These are phyloP conservation scores for Penicillium lagena DNA, from an alignment of 495 filamentous ascomycete genomes.

Conservation along the genomic window DNA sequence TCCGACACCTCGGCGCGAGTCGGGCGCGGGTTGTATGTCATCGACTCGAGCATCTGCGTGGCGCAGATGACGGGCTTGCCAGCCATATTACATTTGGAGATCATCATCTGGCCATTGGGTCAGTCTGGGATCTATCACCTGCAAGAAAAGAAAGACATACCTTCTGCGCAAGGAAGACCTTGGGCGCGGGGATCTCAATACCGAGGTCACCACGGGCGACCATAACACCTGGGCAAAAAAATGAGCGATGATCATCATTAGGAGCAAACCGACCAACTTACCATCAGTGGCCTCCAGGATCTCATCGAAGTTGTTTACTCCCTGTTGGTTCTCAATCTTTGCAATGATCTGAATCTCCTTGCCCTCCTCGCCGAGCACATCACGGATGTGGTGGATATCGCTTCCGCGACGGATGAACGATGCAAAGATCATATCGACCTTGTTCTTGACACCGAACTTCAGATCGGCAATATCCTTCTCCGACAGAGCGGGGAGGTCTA, in stretches of 20 bases:
- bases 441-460: conserved; percentile 93
- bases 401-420: conserved; percentile 93
- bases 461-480: conserved; percentile 96
- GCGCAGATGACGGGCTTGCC: conserved; percentile 98
- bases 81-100: conserved; percentile 98
- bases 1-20: conserved; percentile 97
- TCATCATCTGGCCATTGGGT: conserved; percentile 66
- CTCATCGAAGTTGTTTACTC: conserved; percentile 97
- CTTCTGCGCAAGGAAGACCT: conserved; percentile 98
- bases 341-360: conserved; percentile 98
- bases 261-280: too few species aligned
- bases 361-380: conserved; percentile 86
- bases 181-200: conserved; percentile 96
- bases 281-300: conserved; percentile 91
- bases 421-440: conserved; percentile 97
- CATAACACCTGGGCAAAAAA: conserved; percentile 62
- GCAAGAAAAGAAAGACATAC: too few species aligned
- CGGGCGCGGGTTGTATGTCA: conserved; percentile 98
- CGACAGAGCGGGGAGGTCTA: conserved; percentile 95
- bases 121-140: too few species aligned
- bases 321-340: conserved; percentile 99
- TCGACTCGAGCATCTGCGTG: conserved; percentile 92
- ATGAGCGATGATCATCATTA: too few species aligned
- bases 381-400: conserved; percentile 88
- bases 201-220: conserved; percentile 97